phyloP scores from a whole-genome alignment of 2,329 filamentous ascomycete genomes.

The Colletotrichum musicola region DNA sequence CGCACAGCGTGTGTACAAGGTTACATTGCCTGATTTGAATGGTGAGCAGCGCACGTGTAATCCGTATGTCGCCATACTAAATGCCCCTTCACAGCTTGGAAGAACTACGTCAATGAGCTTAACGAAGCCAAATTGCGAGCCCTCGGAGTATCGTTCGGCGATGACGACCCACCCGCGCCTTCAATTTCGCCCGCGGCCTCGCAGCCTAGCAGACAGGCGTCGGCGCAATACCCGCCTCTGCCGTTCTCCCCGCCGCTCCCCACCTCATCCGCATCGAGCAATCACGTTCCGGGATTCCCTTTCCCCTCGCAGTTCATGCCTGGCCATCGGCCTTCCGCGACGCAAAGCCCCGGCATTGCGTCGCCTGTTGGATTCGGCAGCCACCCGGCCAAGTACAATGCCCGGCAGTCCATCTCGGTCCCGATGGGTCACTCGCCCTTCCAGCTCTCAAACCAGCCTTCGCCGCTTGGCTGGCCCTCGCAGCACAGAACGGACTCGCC shows the following conservation, averaged over 20 bases:
- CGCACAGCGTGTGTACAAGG: conserved; percentile 64
- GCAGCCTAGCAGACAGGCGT: conserved; percentile 75
- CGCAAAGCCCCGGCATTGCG: conserved; percentile 75
- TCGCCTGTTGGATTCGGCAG: conserved; percentile 80
- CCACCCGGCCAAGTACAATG: conserved; percentile 71
- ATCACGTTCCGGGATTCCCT: conserved; percentile 68
- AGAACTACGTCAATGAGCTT: conserved; percentile 83
- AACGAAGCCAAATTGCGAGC: conserved; percentile 93
- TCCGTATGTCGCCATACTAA: conserved; percentile 37
- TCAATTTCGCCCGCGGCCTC: conserved; percentile 76
- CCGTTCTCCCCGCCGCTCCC: conserved; percentile 88
- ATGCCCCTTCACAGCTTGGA: conserved; percentile 64
- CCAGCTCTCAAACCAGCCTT: conserved; percentile 73
- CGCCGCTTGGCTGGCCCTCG: conserved; percentile 69
- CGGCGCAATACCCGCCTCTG: conserved; percentile 79
- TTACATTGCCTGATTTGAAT: conserved; percentile 78
- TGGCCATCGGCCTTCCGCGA: conserved; percentile 68
- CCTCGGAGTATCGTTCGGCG: conserved; percentile 85
- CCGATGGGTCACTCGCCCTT: conserved; percentile 75
- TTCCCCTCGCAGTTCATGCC: conserved; percentile 72
- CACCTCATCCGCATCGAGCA: conserved; percentile 82
- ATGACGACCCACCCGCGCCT: conserved; percentile 75
- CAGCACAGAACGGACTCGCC: conserved; percentile 75
- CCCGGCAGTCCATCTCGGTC: conserved; percentile 79
- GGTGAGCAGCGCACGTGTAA: conserved; percentile 52